These are phyloP conservation scores for Cercospora sesami DNA, from an alignment of 2,329 filamentous ascomycete species.

Conservation along the genomic window DNA sequence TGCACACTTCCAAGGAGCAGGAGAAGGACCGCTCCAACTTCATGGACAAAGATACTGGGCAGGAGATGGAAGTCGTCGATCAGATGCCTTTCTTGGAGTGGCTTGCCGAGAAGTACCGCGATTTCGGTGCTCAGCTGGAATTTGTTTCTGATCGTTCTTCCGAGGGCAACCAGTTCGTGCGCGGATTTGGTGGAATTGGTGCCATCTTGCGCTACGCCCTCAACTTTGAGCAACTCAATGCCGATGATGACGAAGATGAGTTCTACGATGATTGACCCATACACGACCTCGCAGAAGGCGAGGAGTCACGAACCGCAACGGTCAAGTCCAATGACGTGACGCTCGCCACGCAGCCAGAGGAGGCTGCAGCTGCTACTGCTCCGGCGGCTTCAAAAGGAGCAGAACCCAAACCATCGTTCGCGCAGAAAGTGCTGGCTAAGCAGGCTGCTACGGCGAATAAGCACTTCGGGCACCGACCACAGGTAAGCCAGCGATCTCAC, in stretches of 20 bases:
- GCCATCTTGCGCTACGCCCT: conserved; percentile 98
- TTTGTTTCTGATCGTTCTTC: conserved; percentile 97
- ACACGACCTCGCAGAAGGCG: conserved; percentile 63
- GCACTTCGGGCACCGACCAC: conserved; percentile 31
- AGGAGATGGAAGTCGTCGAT: conserved; percentile 93
- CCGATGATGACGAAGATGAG: conserved; percentile 73
- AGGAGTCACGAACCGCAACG: conserved; percentile 69
- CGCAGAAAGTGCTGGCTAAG: conserved; percentile 26
- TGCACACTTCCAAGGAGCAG: conserved; percentile 86
- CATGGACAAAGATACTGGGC: conserved; percentile 91
- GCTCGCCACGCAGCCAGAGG: conserved; percentile 48
- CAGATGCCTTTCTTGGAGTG: conserved; percentile 97
- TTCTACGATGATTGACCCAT: conserved; percentile 94
- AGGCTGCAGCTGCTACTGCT: conserved; percentile 35
- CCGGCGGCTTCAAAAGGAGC: conserved; percentile 29
- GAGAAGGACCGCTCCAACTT: conserved; percentile 80
- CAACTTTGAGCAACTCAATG: conserved; percentile 98
- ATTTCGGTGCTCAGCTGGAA: conserved; percentile 92
- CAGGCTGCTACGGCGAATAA: conserved; percentile 23
- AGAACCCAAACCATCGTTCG: conserved; percentile 23
- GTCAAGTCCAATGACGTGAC: conserved; percentile 54
- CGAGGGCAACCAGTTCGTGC: conserved; percentile 99
- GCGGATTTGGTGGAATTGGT: conserved; percentile 97
- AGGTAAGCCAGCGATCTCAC: conserved; percentile 21
- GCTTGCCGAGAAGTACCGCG: conserved; percentile 98